Evolutionary conservation across 495 filamentous ascomycete species (phyloP).

Genomic region (Trichoderma reesei): DNA sequence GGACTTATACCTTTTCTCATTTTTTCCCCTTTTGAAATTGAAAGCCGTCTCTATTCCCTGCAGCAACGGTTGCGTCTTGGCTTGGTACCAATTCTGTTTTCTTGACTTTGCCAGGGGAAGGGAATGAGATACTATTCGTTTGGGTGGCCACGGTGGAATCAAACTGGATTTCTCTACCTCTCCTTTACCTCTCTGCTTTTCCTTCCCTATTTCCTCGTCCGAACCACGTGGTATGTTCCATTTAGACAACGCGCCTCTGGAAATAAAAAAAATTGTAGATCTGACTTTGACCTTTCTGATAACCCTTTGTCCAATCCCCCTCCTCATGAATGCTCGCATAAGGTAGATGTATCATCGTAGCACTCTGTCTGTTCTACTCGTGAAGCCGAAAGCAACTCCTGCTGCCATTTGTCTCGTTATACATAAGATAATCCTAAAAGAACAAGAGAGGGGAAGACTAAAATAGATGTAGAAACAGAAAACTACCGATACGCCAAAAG

Average conservation of each 20-base stretch:
- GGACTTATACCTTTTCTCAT: constrained; percentile 11
- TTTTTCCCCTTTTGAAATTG: constrained; percentile 10
- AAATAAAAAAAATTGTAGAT: constrained; percentile 3
- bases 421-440: background rate
- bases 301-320: background rate
- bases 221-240: background rate
- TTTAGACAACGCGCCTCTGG: constrained; percentile 4
- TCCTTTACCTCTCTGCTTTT: too few relatives aligned
- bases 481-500: constrained; percentile 5
- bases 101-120: background rate
- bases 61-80: background rate
- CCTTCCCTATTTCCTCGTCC: background rate
- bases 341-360: background rate
- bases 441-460: background rate
- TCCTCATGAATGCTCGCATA: background rate
- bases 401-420: background rate
- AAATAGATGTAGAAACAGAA: background rate
- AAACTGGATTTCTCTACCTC: background rate
- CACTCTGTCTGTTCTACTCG: background rate
- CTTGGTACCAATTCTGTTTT: constrained; percentile 10
- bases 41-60: constrained; percentile 14
- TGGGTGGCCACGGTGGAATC: constrained; percentile 3
- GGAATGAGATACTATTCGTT: background rate
- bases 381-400: background rate
- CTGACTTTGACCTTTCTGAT: background rate